Evolutionary conservation across 2,329 filamentous ascomycete genomes (phyloP).

Genomic region (Pseudohalonectria lignicola): DNA sequence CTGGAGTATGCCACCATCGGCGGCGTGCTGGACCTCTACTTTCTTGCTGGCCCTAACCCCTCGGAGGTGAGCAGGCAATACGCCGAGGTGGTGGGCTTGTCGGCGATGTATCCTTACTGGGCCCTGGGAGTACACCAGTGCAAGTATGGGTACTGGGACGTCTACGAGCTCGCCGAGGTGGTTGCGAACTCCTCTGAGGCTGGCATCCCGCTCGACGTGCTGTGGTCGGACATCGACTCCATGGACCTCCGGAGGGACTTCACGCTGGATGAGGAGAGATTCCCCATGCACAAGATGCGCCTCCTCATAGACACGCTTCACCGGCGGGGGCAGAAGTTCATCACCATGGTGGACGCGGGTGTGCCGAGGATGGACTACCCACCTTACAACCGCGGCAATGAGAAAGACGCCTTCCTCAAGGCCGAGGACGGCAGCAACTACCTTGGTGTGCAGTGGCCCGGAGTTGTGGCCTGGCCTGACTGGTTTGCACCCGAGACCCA

Average conservation of each 20-base stretch:
- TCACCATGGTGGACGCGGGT: slow-evolving; percentile 65
- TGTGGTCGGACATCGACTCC: slow-evolving; percentile 67
- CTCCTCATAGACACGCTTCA: slow-evolving; percentile 55
- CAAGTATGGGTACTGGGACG: slow-evolving; percentile 71
- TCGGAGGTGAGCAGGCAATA: slow-evolving; percentile 61
- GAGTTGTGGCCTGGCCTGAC: slow-evolving; percentile 60
- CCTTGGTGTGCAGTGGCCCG: slow-evolving; percentile 63
- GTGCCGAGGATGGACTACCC: slow-evolving; percentile 44
- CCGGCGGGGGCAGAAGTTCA: slow-evolving; percentile 52
- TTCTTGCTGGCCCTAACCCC: slow-evolving; percentile 63
- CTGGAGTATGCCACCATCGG: slow-evolving; percentile 35
- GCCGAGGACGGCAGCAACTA: slow-evolving; percentile 46
- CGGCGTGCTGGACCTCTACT: slow-evolving; percentile 69
- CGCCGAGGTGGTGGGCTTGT: slow-evolving; percentile 53
- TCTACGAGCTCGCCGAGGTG: slow-evolving; percentile 55
- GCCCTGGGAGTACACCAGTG: slow-evolving; percentile 77
- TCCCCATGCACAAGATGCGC: slow-evolving; percentile 49
- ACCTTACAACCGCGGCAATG: slow-evolving; percentile 50
- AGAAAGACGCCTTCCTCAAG: slow-evolving; percentile 41
- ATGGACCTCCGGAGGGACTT: slow-evolving; percentile 48
- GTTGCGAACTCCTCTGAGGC: slow-evolving; percentile 54
- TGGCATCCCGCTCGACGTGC: slow-evolving; percentile 60
- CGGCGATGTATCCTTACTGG: slow-evolving; percentile 73
- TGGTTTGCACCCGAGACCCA: slow-evolving; percentile 20
- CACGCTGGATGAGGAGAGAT: slow-evolving; percentile 51